phyloP scores from a whole-genome alignment of 1,139 yeast genomes.

The Scheffersomyces illinoinensis region DNA sequence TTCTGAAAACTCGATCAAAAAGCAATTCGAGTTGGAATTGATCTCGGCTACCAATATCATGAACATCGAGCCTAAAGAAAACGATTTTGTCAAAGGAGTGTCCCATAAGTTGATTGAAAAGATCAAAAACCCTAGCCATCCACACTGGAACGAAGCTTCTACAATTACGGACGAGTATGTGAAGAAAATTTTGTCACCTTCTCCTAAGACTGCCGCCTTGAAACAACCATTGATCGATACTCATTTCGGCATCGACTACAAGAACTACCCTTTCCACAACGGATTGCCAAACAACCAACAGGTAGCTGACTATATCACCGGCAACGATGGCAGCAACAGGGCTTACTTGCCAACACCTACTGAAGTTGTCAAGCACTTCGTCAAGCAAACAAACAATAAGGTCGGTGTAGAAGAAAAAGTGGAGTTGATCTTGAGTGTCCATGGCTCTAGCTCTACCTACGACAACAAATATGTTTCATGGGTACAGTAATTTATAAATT shows the following conservation, averaged over 20 bases:
- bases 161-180: constrained; percentile 22
- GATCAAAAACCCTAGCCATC: constrained; percentile 50
- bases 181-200: constrained; percentile 19
- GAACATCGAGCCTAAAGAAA: constrained; percentile 51
- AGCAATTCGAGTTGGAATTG: constrained; percentile 74
- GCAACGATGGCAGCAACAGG: constrained; percentile 62
- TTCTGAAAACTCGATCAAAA: constrained; percentile 54
- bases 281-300: constrained; percentile 76
- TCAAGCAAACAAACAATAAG: constrained; percentile 49
- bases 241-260: constrained; percentile 54
- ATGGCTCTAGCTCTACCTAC: constrained; percentile 58
- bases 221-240: constrained; percentile 41
- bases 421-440: constrained; percentile 54
- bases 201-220: constrained; percentile 34
- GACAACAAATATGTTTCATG: constrained; percentile 64
- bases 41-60: constrained; percentile 77
- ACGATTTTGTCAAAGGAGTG: constrained; percentile 77
- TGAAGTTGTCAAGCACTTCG: constrained; percentile 67
- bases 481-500: constrained; percentile 22
- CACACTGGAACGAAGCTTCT: constrained; percentile 48
- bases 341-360: constrained; percentile 65
- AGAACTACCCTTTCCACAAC: constrained; percentile 69
- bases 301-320: constrained; percentile 59
- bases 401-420: constrained; percentile 65
- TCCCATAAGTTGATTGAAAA: constrained; percentile 67